Evolutionary conservation across 2,329 filamentous ascomycete genomes (phyloP).

Genomic region (Mariannaea sp.): DNA sequence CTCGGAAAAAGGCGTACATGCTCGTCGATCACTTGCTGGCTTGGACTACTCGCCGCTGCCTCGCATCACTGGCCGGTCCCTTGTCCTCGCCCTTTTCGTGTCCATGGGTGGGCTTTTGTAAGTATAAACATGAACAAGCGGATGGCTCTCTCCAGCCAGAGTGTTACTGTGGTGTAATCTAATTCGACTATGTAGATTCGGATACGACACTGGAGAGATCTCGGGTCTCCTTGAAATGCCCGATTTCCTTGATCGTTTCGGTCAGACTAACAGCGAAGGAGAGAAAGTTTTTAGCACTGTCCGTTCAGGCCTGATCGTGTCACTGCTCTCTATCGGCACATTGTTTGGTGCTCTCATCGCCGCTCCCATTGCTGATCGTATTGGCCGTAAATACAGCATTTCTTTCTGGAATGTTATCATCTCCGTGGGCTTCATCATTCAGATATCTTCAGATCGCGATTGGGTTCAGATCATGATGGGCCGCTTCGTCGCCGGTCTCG

Average conservation of each 20-base stretch:
- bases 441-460: conserved; percentile 57
- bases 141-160: fast-evolving
- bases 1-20: conserved; percentile 42
- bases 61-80: conserved; percentile 44
- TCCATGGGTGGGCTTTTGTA: conserved; percentile 54
- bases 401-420: conserved; percentile 64
- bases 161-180: background rate
- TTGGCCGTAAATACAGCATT: conserved; percentile 68
- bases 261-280: conserved; percentile 46
- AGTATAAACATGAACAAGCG: conserved; percentile 16
- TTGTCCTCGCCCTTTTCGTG: conserved; percentile 47
- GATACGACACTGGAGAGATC: conserved; percentile 58
- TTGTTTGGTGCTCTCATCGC: conserved; percentile 63
- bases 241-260: conserved; percentile 60
- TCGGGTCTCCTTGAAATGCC: conserved; percentile 63
- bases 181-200: conserved; percentile 35
- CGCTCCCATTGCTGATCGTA: conserved; percentile 67
- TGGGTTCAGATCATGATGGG: conserved; percentile 73
- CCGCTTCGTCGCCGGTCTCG: conserved; percentile 67
- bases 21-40: conserved; percentile 43
- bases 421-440: conserved; percentile 69
- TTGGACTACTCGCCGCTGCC: conserved; percentile 53
- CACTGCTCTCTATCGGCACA: conserved; percentile 62
- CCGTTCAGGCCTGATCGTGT: conserved; percentile 63
- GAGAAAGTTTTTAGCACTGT: conserved; percentile 54